A percentile compares a stretch with the other conserved stretches of the same genome.
These are phyloP conservation scores for Termitomyces sp. DNA, from an alignment of 768 basidiomycete genomes.

Conservation along the genomic window DNA sequence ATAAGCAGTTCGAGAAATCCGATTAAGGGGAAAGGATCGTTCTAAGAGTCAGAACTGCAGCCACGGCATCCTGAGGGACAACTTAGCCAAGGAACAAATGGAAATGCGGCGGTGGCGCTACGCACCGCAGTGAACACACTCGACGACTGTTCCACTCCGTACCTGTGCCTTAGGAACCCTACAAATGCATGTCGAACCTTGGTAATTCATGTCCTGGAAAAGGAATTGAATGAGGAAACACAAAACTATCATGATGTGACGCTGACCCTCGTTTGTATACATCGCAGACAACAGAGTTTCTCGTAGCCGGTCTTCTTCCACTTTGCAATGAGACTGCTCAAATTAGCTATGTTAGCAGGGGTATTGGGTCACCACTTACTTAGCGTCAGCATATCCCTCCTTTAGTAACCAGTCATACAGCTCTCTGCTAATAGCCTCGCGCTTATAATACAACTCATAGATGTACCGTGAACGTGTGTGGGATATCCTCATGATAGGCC, in stretches of 20 bases:
- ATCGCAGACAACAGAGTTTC: constrained; percentile 94
- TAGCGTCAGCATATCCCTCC: constrained; percentile 94
- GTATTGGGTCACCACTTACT: constrained; percentile 52
- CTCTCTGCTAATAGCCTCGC: constrained; percentile 89
- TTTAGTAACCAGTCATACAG: constrained; percentile 98
- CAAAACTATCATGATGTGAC: constrained; percentile 5
- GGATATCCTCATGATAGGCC: constrained; percentile 98
- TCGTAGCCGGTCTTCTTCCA: constrained; percentile 99
- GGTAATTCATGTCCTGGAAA: constrained; percentile 94
- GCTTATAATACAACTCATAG: constrained; percentile 98
- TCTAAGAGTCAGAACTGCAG: constrained; percentile 82
- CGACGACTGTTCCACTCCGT: constrained; percentile 85
- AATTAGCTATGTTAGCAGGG: constrained; percentile 3
- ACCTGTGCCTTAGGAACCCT: constrained; percentile 95
- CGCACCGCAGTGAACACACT: constrained; percentile 96
- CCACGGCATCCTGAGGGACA: constrained; percentile 71
- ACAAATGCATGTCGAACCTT: constrained; percentile 97
- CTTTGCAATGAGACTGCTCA: constrained; percentile 85
- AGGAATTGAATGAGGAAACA: not conserved
- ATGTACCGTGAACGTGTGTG: constrained; percentile 96
- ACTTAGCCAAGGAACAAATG: constrained; percentile 11
- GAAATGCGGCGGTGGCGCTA: constrained; percentile 14
- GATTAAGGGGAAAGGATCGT: not conserved
- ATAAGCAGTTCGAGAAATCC: not conserved
- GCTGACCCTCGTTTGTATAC: constrained; percentile 87